These are phyloP conservation scores for Xylaria polymorpha DNA, from an alignment of 2,329 filamentous ascomycete species.

Conservation along the genomic window DNA sequence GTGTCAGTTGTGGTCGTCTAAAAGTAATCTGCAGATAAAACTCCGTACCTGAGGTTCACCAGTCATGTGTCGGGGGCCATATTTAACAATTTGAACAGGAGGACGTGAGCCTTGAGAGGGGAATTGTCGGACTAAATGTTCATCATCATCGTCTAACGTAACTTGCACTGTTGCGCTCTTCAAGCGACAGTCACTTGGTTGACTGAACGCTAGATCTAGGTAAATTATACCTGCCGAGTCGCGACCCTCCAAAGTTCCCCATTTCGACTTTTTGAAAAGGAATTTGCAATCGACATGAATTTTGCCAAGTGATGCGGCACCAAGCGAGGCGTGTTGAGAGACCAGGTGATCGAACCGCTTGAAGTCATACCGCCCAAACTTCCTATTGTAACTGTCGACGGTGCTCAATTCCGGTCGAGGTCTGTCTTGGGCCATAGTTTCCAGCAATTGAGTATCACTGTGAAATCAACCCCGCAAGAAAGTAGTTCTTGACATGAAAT, in stretches of 20 bases:
- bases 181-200: constrained; percentile 44
- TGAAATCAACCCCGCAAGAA: neutral
- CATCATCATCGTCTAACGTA: constrained; percentile 45
- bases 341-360: constrained; percentile 43
- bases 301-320: constrained; percentile 40
- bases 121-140: constrained; percentile 36
- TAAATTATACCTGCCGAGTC: constrained; percentile 48
- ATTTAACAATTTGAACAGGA: constrained; percentile 44
- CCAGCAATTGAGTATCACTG: neutral
- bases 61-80: constrained; percentile 43
- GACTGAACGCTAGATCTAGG: constrained; percentile 44
- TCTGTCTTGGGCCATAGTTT: constrained; percentile 25
- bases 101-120: constrained; percentile 16
- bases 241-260: constrained; percentile 43
- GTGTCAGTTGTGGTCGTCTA: neutral
- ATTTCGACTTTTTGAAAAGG: constrained; percentile 46
- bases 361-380: constrained; percentile 45
- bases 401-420: constrained; percentile 36
- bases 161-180: constrained; percentile 43
- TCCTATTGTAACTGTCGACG: constrained; percentile 34
- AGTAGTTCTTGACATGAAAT: neutral
- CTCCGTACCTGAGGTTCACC: constrained; percentile 33
- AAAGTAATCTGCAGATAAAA: neutral
- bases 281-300: constrained; percentile 47
- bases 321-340: constrained; percentile 39